Percentiles rank a stretch among this genome's conserved stretches.
Evolutionary conservation across 441 rosid genomes (phyloP).

Genomic region (Breynia disticha): DNA sequence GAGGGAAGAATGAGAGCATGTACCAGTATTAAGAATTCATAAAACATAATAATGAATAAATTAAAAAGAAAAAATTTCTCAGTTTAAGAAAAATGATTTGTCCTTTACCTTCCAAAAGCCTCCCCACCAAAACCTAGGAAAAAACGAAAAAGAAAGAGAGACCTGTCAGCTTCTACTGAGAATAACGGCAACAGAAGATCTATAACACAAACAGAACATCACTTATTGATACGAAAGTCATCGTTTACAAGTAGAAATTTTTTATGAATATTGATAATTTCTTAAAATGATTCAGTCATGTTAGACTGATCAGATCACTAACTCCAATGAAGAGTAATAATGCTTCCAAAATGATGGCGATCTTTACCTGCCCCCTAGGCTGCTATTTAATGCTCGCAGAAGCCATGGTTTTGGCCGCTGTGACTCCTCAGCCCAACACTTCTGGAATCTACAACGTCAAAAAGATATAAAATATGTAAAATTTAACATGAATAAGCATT

Average conservation of each 20-base stretch:
- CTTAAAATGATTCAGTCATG: neutral
- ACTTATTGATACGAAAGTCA: too few species aligned
- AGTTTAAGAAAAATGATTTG: neutral
- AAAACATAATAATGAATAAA: too few species aligned
- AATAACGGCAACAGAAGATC: neutral
- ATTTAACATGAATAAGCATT: slow-evolving; percentile 5
- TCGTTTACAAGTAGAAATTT: too few species aligned
- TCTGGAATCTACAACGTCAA: slow-evolving; percentile 54
- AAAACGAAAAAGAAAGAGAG: slow-evolving; percentile 8
- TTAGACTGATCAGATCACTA: neutral
- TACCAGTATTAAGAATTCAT: neutral
- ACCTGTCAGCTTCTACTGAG: slow-evolving; percentile 6
- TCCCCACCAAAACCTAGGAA: slow-evolving; percentile 95
- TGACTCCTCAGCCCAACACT: slow-evolving; percentile 82
- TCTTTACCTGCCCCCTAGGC: slow-evolving; percentile 94
- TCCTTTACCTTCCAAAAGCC: slow-evolving; percentile 93
- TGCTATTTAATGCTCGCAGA: slow-evolving; percentile 64
- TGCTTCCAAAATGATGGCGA: slow-evolving; percentile 8
- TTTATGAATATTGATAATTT: too few species aligned
- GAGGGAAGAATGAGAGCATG: neutral
- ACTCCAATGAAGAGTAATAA: slow-evolving; percentile 1
- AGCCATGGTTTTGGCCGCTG: slow-evolving; percentile 83
- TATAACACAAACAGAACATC: too few species aligned
- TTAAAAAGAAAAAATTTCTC: too few species aligned
- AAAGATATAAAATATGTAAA: slow-evolving; percentile 15